Conservation (phyloP, 169 alveolate species). For the Amoebophrya sp. region DNA sequence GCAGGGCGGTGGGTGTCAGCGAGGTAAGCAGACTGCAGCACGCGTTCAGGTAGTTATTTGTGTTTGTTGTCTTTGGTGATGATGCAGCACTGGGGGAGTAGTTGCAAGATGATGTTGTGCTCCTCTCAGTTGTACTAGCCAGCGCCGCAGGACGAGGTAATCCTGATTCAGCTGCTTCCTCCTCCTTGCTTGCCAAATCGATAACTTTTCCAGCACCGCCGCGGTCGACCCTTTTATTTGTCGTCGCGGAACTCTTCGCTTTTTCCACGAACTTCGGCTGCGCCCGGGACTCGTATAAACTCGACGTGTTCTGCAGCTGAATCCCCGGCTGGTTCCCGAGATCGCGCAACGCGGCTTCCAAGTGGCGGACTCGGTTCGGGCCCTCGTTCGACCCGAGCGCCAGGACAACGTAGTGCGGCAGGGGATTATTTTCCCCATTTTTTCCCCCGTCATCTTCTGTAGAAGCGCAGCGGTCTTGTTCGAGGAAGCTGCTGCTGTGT, state of each 20-base stretch:
- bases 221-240: background rate
- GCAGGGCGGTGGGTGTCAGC: background rate
- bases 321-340: background rate
- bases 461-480: too few species aligned
- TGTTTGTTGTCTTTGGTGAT: background rate
- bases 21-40: background rate
- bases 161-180: background rate
- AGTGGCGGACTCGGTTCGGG: background rate
- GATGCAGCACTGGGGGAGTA: background rate
- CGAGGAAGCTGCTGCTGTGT: too few species aligned
- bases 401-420: background rate
- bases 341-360: background rate
- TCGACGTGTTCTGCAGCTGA: background rate
- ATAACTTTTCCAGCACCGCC: background rate
- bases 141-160: background rate
- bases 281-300: background rate
- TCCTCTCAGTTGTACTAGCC: background rate
- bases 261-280: background rate
- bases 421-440: background rate
- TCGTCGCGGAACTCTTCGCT: background rate
- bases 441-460: too few species aligned
- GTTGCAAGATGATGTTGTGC: background rate
- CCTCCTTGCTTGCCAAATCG: background rate
- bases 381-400: background rate
- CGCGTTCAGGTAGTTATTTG: background rate